These are phyloP conservation scores for Fagopyrum tataricum DNA, from an alignment of 148 eudicot genomes.

Conservation along the genomic window DNA sequence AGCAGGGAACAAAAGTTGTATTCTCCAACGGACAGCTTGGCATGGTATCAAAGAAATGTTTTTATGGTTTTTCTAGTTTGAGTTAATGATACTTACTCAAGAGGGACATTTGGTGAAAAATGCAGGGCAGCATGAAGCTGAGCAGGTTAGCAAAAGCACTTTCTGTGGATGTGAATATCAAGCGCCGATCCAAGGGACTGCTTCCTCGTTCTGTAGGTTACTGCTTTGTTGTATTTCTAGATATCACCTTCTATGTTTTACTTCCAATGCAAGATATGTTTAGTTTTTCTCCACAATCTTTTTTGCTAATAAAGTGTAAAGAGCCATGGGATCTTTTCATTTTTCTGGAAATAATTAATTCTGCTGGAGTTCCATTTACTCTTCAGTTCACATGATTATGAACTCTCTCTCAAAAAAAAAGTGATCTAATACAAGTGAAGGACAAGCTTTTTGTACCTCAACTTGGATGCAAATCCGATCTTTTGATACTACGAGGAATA, in stretches of 20 bases:
- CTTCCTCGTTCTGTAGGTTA: constrained; percentile 87
- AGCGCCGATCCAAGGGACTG: constrained; percentile 76
- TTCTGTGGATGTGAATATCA: constrained; percentile 78
- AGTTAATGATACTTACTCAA: not conserved
- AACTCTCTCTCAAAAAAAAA: not conserved
- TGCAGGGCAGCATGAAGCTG: constrained; percentile 91
- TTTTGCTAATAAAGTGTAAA: not conserved
- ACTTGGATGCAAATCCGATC: not conserved
- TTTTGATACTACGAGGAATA: not conserved
- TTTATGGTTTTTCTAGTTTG: not conserved
- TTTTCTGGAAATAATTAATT: not conserved
- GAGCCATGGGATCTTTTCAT: not conserved
- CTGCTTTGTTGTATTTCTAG: not conserved
- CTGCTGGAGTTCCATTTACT: not conserved
- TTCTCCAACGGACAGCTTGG: constrained; percentile 91
- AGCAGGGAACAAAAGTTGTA: constrained; percentile 74
- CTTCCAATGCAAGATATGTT: not conserved
- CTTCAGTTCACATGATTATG: not conserved
- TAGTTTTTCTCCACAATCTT: not conserved
- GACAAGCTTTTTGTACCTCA: not conserved
- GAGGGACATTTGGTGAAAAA: constrained; percentile 16
- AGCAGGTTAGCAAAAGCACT: constrained; percentile 72
- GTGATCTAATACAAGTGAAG: not conserved
- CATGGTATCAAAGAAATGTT: constrained; percentile 43
- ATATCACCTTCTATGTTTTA: constrained; percentile 7